Evolutionary conservation across 2,329 filamentous ascomycete genomes (phyloP).

Genomic region (Dactylellina parvicollis): DNA sequence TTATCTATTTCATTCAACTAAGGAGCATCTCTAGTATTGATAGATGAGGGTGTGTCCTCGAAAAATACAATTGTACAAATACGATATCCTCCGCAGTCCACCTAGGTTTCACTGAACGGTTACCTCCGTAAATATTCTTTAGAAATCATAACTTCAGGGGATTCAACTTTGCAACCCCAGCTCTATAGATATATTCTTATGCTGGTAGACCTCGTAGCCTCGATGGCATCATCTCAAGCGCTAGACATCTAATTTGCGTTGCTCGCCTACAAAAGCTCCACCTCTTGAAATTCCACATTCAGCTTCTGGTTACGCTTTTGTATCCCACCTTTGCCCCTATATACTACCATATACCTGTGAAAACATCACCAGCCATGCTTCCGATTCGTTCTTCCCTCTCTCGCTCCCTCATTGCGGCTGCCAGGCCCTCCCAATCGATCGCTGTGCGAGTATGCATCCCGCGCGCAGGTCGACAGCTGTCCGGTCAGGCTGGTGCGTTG

Average conservation of each 20-base stretch:
- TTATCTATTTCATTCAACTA: background rate
- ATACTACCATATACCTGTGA: background rate
- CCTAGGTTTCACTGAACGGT: background rate
- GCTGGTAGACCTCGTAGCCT: background rate
- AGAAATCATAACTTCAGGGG: too few species aligned
- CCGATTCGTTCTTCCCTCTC: constrained; percentile 30
- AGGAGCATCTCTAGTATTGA: background rate
- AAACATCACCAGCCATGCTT: constrained; percentile 12
- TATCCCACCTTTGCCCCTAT: background rate
- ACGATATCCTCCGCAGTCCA: background rate
- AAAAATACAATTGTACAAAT: constrained; percentile 22
- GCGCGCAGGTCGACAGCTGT: constrained; percentile 4
- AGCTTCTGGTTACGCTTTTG: background rate
- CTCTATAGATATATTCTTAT: too few species aligned
- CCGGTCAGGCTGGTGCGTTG: background rate
- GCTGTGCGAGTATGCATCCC: constrained; percentile 1
- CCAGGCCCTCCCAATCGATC: constrained; percentile 11
- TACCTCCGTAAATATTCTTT: too few species aligned
- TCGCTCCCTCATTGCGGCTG: constrained; percentile 15
- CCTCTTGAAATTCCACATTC: background rate
- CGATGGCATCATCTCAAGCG: too few species aligned
- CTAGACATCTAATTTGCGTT: background rate
- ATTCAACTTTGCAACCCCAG: too few species aligned
- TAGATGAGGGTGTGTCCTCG: background rate
- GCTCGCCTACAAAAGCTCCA: background rate